These are phyloP conservation scores for Leptoxyphium fumago DNA, from an alignment of 2,329 filamentous ascomycete genomes.

Conservation along the genomic window DNA sequence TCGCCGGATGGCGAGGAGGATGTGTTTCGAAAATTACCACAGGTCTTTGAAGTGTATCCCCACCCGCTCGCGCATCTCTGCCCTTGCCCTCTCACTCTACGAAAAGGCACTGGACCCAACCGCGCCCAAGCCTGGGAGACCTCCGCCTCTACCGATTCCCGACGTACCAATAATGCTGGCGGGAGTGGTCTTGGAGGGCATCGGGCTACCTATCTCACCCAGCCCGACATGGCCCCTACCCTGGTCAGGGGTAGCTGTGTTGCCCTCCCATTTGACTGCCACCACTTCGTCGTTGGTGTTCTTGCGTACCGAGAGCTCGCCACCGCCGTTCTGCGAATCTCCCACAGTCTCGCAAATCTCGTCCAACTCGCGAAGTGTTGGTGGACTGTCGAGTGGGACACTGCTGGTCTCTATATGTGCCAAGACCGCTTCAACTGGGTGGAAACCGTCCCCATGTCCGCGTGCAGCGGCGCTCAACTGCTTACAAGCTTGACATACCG, in stretches of 20 bases:
- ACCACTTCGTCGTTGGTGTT: conserved; percentile 27
- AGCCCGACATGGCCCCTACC: conserved; percentile 14
- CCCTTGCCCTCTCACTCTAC: background rate
- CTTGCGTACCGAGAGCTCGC: conserved; percentile 59
- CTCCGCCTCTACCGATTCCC: conserved; percentile 10
- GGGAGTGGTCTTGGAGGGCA: conserved; percentile 28
- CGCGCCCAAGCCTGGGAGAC: conserved; percentile 14
- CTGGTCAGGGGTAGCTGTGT: conserved; percentile 15
- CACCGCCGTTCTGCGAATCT: conserved; percentile 71
- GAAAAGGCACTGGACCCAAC: conserved; percentile 4
- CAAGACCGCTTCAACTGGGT: conserved; percentile 50
- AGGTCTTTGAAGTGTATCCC: no score
- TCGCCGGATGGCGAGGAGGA: no score
- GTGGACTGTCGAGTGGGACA: conserved; percentile 41
- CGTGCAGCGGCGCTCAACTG: conserved; percentile 32
- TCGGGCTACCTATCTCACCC: conserved; percentile 34
- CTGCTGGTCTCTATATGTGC: conserved; percentile 52
- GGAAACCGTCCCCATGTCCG: conserved; percentile 43
- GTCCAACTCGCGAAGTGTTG: conserved; percentile 53
- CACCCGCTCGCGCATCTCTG: no score
- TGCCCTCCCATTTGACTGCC: conserved; percentile 29
- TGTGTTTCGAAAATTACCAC: no score
- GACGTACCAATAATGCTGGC: conserved; percentile 15
- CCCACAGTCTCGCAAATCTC: conserved; percentile 86
- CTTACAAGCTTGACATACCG: conserved; percentile 68